Percentiles rank a stretch among this genome's conserved stretches.
phyloP scores from a whole-genome alignment of 2,329 filamentous ascomycete genomes.

The Apiospora koreana region DNA sequence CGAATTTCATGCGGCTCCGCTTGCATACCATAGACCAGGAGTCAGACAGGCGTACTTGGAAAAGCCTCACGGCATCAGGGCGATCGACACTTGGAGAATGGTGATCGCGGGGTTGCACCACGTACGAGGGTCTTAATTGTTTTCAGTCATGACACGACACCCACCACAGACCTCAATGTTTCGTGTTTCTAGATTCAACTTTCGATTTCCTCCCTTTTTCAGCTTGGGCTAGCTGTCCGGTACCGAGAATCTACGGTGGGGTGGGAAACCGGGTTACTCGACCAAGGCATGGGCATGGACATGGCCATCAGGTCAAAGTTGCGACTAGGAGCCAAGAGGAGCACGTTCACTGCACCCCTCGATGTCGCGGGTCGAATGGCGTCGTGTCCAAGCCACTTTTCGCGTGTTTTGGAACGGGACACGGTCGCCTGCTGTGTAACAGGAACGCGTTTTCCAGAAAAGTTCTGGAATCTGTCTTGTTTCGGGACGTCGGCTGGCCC shows the following conservation, averaged over 20 bases:
- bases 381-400: neutral
- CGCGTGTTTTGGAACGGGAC: neutral
- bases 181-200: neutral
- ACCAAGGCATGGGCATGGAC: neutral
- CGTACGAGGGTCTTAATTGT: neutral
- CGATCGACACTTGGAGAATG: neutral
- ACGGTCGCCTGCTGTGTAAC: neutral
- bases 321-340: neutral
- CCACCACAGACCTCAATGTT: neutral
- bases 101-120: neutral
- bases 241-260: neutral
- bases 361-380: neutral
- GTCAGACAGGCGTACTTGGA: neutral
- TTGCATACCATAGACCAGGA: neutral
- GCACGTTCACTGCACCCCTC: neutral
- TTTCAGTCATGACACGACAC: neutral
- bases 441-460: neutral
- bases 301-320: neutral
- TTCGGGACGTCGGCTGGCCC: neutral
- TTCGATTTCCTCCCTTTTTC: neutral
- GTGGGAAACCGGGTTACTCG: neutral
- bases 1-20: neutral
- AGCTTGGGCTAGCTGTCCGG: neutral
- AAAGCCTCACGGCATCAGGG: constrained; percentile 1
- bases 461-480: neutral